Evolutionary conservation across 2,329 filamentous ascomycete species (phyloP), one percentile per base, ranked within the genome.

Genomic region (Calonectria pauciramosa): DNA sequence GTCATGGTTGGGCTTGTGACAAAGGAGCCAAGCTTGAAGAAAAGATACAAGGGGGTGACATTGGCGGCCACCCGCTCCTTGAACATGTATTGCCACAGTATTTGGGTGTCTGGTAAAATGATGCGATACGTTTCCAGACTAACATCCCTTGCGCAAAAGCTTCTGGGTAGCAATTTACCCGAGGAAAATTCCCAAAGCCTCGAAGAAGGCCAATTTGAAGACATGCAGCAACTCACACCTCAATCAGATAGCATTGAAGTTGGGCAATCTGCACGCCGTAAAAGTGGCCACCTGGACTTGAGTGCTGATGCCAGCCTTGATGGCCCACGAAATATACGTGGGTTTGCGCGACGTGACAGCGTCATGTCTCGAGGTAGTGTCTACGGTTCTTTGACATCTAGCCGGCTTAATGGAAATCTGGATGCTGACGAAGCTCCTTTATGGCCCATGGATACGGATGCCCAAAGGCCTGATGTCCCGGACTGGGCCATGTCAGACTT

Each of bases 51-150:
- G 10, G 56, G 6, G 16, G 49, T 78, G 0, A 68, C 70, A 2
- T 7, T 77, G 4, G 65, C 73, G 16, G 70, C 76, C 0, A 75
- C 71, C 0, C 76, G 71, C 6, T 78, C 67, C 30, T 36, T 78
- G 36, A 78, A 74, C 20, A 60, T 54, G 30, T 78, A 78, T 38
- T 76, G 73, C n/a, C 76, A 74, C 18, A 75, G 47, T n/a, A 72
- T 71, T 14, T 78, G 76, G 76, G 75, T 77, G 1, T 78, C 76
- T 2, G 76, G 76, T 1, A 78, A 78, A 68, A 77, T 77, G 76
- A 75, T 75, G 68, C 75, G 76, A 8, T 76, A 66, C 14, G 76
- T 77, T 3, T 74, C 71, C 13, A 77, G 64, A 32, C 69, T 78
- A 13, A 76, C 60, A 8, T 69, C 60, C 36, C 59, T 77, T 0